These are phyloP conservation scores for Schizonepeta tenuifolia DNA, from an alignment of 257 asterid genomes.

Conservation along the genomic window DNA sequence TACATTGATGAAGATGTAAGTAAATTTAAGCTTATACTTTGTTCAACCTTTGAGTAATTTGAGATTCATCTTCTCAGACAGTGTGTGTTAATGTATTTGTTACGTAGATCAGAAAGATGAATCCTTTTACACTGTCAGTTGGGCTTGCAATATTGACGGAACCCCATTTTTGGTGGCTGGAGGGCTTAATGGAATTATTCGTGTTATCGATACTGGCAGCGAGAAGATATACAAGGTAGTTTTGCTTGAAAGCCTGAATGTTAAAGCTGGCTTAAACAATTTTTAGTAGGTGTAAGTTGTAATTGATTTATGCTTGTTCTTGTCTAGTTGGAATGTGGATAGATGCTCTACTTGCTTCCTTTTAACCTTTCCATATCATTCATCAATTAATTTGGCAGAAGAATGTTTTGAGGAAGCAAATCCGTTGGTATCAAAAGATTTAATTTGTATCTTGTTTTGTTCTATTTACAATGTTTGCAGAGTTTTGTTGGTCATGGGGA, in stretches of 20 bases:
- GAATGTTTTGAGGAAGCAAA: constrained; percentile 1
- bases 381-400: neutral
- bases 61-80: constrained; percentile 39
- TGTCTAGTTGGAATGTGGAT: neutral
- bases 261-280: neutral
- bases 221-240: constrained; percentile 88
- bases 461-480: constrained; percentile 47
- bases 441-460: neutral
- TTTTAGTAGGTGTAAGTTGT: neutral
- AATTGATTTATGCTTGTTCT: constrained; percentile 1
- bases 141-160: constrained; percentile 94
- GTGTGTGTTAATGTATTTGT: constrained; percentile 41
- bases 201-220: constrained; percentile 85
- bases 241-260: neutral
- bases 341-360: constrained; percentile 3
- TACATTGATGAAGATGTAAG: constrained; percentile 96
- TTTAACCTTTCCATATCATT: neutral
- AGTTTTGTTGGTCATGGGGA: constrained; percentile 98
- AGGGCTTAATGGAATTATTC: constrained; percentile 83
- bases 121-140: constrained; percentile 92
- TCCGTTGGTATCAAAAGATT: neutral
- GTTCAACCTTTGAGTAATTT: neutral
- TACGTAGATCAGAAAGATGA: constrained; percentile 88
- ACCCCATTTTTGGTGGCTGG: constrained; percentile 89
- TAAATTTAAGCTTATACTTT: constrained; percentile 22